Evolutionary conservation across 2,329 filamentous ascomycete species (phyloP), one percentile per base, ranked within the genome.

Genomic region (Elsinoe perseae): DNA sequence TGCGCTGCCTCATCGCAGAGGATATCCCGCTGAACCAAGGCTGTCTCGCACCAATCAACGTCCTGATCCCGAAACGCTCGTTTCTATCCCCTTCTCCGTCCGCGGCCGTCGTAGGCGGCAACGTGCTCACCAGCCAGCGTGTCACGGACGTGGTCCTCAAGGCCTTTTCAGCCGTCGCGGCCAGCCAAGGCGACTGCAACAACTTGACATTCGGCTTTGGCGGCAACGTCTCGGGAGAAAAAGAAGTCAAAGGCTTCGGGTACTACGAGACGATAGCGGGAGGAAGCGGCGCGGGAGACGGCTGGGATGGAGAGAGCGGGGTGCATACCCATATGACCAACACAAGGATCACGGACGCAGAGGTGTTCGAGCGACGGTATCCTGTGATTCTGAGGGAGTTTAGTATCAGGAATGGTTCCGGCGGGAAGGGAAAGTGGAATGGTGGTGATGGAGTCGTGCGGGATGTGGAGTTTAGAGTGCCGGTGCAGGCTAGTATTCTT

Each of bases 281-380:
- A 36, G 88, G 88, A 0, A 82, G 79, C 36, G 87, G 87, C 25
- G 88, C 87, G 0, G 87, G 87, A 0, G 79, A 83, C 0, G 76
- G 77, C 12, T 91, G 87, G 87, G 76, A 85, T 59, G 87, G 87
- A 34, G 84, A 85, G 9, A 82, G 76, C 54, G 87, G 86, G 14
- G 86, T 91, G n/a, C 86, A 92, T 67, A 86, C 82, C 1, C 86
- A 92, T 71, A 90, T 91, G 85, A 92, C 88, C 5, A 93, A 93
- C 68, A 92, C 87, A 2, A 80, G 87, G 12, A 92, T 91, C 65
- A 91, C 87, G 0, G 88, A 92, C 66, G 78, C 84, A 0, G 88
- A 93, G 67, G 80, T 90, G 5, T 87, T 92, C 61, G 87, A 92
- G 72, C 77, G 85, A 25, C 75, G 87, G 7, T 90, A 90, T 64